Conservation (phyloP, 805 yeast species). For the Wickerhamiella sergipiensis region DNA sequence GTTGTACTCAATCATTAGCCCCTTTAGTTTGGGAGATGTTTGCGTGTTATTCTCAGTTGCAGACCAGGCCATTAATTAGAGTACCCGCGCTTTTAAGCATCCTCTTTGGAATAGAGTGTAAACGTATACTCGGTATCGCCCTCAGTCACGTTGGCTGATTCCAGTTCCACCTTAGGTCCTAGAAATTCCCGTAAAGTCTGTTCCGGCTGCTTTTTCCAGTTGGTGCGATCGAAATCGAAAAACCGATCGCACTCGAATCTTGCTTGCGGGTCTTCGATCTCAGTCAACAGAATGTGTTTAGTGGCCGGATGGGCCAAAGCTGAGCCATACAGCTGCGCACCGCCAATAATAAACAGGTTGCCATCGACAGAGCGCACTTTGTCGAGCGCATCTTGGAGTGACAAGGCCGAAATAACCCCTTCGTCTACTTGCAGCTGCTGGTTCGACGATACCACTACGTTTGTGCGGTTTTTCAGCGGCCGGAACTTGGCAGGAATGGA, state of each 20-base stretch:
- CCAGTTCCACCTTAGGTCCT: constrained; percentile 23
- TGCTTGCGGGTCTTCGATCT: constrained; percentile 31
- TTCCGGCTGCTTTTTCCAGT: constrained; percentile 23
- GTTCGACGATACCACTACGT: constrained; percentile 57
- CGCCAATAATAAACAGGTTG: constrained; percentile 76
- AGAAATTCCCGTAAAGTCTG: constrained; percentile 29
- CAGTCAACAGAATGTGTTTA: constrained; percentile 54
- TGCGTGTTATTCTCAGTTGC: too few relatives aligned
- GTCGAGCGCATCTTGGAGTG: constrained; percentile 33
- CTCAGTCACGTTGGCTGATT: constrained; percentile 23
- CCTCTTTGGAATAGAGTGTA: constrained; percentile 32
- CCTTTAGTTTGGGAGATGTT: too few relatives aligned
- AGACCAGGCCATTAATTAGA: neutral
- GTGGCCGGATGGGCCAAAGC: constrained; percentile 33
- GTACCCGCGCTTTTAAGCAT: too few relatives aligned
- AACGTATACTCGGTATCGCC: constrained; percentile 44
- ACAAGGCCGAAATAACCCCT: constrained; percentile 27
- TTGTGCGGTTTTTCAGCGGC: constrained; percentile 64
- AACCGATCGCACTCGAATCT: constrained; percentile 57
- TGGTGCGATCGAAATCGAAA: constrained; percentile 27
- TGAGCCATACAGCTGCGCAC: constrained; percentile 69
- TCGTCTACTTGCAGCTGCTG: constrained; percentile 12
- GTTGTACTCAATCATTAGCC: too few relatives aligned
- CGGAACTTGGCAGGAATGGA: constrained; percentile 76
- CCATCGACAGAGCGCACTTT: constrained; percentile 23